A percentile compares a stretch with the other conserved stretches of the same genome.
These are phyloP conservation scores for Nigrospora sphaerica DNA, from an alignment of 2,329 filamentous ascomycete genomes.

Conservation along the genomic window DNA sequence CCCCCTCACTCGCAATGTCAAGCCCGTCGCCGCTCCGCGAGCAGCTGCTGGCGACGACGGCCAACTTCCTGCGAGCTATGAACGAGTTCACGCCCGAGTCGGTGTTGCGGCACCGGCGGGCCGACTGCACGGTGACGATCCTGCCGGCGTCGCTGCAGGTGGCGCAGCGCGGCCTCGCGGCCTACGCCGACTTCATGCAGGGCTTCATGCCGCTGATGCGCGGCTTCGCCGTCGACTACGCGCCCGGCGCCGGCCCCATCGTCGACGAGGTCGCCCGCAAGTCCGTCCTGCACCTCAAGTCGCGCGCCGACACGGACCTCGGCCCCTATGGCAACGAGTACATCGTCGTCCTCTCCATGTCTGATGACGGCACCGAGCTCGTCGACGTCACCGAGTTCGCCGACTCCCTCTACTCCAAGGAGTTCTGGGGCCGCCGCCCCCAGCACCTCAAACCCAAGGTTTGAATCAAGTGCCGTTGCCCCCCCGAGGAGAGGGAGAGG, in stretches of 20 bases:
- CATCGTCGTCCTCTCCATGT: slow-evolving; percentile 11
- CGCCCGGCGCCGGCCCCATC: background rate
- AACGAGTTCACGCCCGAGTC: slow-evolving; percentile 11
- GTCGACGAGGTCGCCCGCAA: slow-evolving; percentile 11
- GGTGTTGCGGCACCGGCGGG: slow-evolving; percentile 5
- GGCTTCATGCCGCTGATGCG: background rate
- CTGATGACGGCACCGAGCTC: slow-evolving; percentile 9
- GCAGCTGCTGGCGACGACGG: too few species aligned
- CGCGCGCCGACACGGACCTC: slow-evolving; percentile 6
- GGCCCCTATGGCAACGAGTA: slow-evolving; percentile 15
- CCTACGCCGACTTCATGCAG: slow-evolving; percentile 2
- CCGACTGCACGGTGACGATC: slow-evolving; percentile 4
- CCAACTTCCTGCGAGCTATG: slow-evolving; percentile 4
- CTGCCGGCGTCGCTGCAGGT: slow-evolving; percentile 1
- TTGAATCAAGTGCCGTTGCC: too few species aligned
- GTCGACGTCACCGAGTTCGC: slow-evolving; percentile 13
- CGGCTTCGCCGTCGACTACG: slow-evolving; percentile 2
- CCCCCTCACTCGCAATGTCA: too few species aligned
- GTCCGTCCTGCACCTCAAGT: slow-evolving; percentile 12
- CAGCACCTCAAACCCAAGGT: too few species aligned
- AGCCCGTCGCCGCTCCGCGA: too few species aligned
- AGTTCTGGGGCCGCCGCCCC: too few species aligned
- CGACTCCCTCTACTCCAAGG: slow-evolving; percentile 8
- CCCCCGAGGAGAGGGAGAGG: too few species aligned
- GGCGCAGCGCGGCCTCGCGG: slow-evolving; percentile 2